Base-by-base conservation (phyloP, 345 rosid species). In the Citropsis articulata region DNA sequence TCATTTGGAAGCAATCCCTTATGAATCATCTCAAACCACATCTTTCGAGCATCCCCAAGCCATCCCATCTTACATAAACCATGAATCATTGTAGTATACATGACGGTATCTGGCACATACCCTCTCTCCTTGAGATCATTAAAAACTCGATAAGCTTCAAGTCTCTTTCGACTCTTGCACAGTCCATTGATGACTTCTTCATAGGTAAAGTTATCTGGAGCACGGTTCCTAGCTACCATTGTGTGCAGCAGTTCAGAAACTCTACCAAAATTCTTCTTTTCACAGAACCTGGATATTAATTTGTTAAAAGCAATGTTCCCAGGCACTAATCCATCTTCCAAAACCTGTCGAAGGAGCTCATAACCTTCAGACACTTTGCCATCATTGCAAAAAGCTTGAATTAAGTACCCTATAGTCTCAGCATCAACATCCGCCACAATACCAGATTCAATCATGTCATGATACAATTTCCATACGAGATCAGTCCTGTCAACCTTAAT, bases 21-120 rank as follows among this genome's bases (percentile, higher is more conserved):
- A 5, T 40, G 69, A 50, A 84, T 78, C 93, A 90, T 88, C 80
- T 88, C 90, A 79, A 77, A 80, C 93, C 89, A 90, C 45, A 90
- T 81, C 71, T 84, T 75, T 73, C 72, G 77, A 27, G 90, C 89
- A 36, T 83, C 73, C 76, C 77, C 80, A 57, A 90, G 36, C 72
- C 9, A 14, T 67, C 83, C 83, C 18, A 69, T 72, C 75, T 79
- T 10, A 48, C 89, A 86, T 50, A 88, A 82, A 45, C 87, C 87
- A 27, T 78, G 79, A 79, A 90, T 84, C 83, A 90, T 73, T 7
- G 88, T 90, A 21, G 83, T 79, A 61, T 90, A 90, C 81, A 84
- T 71, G 38, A 77, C 84, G 28, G 77, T 75, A 79, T 88, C 78
- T 0, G 84, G 86, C n/a, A 59, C 71, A 84, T 90, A 85, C 61